Evolutionary conservation across 2,329 filamentous ascomycete genomes (phyloP), one percentile per base, ranked within the genome.

Genomic region (Xylariaceae sp.): DNA sequence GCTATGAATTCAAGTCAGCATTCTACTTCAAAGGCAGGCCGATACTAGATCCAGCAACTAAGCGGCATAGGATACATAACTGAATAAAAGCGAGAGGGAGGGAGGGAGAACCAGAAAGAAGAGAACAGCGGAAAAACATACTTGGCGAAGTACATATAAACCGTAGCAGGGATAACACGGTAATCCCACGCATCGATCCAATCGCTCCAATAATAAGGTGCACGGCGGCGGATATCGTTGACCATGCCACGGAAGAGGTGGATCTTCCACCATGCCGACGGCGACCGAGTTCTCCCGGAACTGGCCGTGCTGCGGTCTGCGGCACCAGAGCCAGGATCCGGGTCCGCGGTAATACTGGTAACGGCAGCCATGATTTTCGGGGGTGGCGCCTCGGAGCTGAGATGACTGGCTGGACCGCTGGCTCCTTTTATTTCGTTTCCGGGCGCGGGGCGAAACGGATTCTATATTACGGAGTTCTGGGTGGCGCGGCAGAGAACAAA

Each of bases 141-240:
- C 89, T 95, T 95, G 59, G 90, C 89, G 79, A 95, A 95, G 74
- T 94, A 95, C 88, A 95, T 95, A 72, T 95, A 95, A 29, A 95
- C 76, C 9, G 90, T 95, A 15, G 89, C 89, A 1, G 90, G 90
- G 37, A 95, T 80, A 40, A 95, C 88, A 50, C 90, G 83, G 74
- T 95, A 95, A 68, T 95, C 88, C 88, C 88, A 94, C 1, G 90
- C 90, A 74, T 95, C 90, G 16, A 69, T 76, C 88, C 88, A 95
- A 70, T 95, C 90, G 70, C 86, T 92, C 72, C 74, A 76, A 67
- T 94, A 95, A 68, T 80, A 95, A 1, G 90, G 90, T 7, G 80
- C 79, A 58, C 90, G 76, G 54, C 89, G 83, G 60, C 83, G 83
- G 32, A 95, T 65, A 71, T 95, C 90, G 66, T 88, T 85, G 54